Evolutionary conservation across 192 early-diverging fungal genomes (phyloP).

Genomic region (Coemansia sp.): DNA sequence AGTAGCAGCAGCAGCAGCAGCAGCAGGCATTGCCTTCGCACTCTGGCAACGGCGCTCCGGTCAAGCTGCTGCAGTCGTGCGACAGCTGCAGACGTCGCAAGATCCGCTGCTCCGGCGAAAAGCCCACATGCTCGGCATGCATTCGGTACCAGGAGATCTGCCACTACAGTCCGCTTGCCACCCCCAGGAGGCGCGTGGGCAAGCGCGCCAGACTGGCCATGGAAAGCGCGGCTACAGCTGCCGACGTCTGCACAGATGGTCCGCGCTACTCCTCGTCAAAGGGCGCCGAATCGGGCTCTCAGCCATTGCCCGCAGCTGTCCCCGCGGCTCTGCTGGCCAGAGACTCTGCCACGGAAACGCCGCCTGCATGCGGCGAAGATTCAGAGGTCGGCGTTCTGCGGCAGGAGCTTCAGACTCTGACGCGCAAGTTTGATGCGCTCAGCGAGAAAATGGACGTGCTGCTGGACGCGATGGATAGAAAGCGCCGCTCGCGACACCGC

Average conservation of each 20-base stretch:
- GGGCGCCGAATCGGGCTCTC: not conserved
- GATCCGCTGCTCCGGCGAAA: conserved; percentile 51
- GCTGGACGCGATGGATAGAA: conserved; percentile 17
- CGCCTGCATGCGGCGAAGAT: not conserved
- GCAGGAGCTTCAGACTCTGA: conserved; percentile 17
- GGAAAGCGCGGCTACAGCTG: not conserved
- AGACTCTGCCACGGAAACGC: not conserved
- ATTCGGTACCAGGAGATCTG: conserved; percentile 45
- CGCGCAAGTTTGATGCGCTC: conserved; percentile 37
- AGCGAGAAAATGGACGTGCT: conserved; percentile 32
- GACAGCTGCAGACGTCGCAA: conserved; percentile 53
- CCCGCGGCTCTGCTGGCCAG: not conserved
- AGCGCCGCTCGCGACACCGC: not conserved
- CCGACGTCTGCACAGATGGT: not conserved
- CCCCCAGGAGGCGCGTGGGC: conserved; percentile 37
- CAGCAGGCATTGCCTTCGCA: not conserved
- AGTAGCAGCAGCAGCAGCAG: conserved; percentile 17
- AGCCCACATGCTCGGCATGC: conserved; percentile 52
- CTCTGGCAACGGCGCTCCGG: conserved; percentile 1
- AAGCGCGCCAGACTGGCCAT: conserved; percentile 17
- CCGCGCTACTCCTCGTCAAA: not conserved
- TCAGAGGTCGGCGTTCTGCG: conserved; percentile 25
- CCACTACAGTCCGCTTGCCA: conserved; percentile 54
- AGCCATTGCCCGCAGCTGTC: not conserved
- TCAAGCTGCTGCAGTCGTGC: conserved; percentile 52